Evolutionary conservation across 257 asterid species (phyloP), one percentile per base, ranked within the genome.

Genomic region (Dorcoceras hygrometricum): DNA sequence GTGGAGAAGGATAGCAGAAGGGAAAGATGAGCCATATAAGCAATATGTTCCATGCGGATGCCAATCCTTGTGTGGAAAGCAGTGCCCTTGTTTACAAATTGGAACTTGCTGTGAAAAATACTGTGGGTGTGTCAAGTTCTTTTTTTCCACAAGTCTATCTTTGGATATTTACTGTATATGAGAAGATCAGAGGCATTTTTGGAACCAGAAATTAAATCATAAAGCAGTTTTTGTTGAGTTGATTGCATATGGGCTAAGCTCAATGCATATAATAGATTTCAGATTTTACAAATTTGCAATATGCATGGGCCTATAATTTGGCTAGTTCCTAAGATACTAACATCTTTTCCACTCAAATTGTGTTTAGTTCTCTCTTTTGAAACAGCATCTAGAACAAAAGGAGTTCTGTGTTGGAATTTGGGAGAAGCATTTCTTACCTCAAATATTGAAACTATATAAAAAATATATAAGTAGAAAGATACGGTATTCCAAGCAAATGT

Each of bases 1-100:
- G 59, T 94, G 97, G 96, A 90, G 97, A 82, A 86, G 96, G 82
- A 79, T 87, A 57, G 88, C 80, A 6, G 95, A 90, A 75, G 97
- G 97, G 72, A 90, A 94, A 78, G 90, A 89, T 68, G 84, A 67
- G 80, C 84, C 92, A 16, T 81, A 78, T 66, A 85, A 80, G 58
- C 97, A 87, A 65, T 90, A 84, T 72, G 46, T 72, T 70, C 99
- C 99, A 39, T 94, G 99, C 74, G 80, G 66, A 57, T 80, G 85
- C 80, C 82, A 83, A 78, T 76, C 96, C 19, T 64, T 75, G 39
- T 93, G 98, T 69, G 98, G 98, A 71, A 90, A 93, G 83, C 79
- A 88, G 63, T 93, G 98, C 76, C 84, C 98, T 69, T 93, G 98
- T 79, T 81, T 80, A 34, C 90, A 76, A 74, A 86, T 70, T 48